Evolutionary conservation across 2,329 filamentous ascomycete species (phyloP), one percentile per base, ranked within the genome.

Genomic region (Claviceps sp.): DNA sequence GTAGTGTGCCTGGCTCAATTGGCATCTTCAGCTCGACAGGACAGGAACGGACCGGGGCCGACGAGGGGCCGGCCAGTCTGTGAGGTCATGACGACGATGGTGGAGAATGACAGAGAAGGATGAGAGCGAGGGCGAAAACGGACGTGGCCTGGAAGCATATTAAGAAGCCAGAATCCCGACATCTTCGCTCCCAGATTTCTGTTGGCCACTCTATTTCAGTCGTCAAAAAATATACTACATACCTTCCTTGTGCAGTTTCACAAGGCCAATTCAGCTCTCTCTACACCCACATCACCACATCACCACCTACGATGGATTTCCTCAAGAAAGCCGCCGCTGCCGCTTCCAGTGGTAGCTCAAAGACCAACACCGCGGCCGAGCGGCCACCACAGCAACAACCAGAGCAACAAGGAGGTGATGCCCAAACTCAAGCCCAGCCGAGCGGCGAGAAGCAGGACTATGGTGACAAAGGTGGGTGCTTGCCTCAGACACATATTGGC

Each of bases 401-500:
- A 48, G 37, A 50, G 38, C 43, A 55, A 63, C 18, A 14, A 48
- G 46, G 30, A 37, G 30, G 30, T 34, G 30, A 34, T 11, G 30
- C 9, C 13, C 44, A 46, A 26, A 37, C 37, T 41, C 52, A 57
- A 50, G 55, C 64, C 26, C 38, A 50, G 48, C 48, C 37, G 24
- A 50, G 38, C 38, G 48, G 24, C 37, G 37, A 30, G n/a, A 16
- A 50, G 26, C n/a, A 50, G 37, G 69, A 71, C 56, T 68, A 67
- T 52, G 57, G 62, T 2, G 67, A 70, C 59, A 70, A 69, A 64
- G 66, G 67, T 70, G 52, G 20, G 60, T 41, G 18, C 13, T 38
- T 48, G 9, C 37, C 13, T 24, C 26, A 14, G 20, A 43, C 20
- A 42, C 16, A n/a, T 42, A 11, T 34, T 34, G 30, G 9, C 30